Base-by-base conservation (phyloP, 2,329 filamentous ascomycete species). In the Alternaria incomplexa region DNA sequence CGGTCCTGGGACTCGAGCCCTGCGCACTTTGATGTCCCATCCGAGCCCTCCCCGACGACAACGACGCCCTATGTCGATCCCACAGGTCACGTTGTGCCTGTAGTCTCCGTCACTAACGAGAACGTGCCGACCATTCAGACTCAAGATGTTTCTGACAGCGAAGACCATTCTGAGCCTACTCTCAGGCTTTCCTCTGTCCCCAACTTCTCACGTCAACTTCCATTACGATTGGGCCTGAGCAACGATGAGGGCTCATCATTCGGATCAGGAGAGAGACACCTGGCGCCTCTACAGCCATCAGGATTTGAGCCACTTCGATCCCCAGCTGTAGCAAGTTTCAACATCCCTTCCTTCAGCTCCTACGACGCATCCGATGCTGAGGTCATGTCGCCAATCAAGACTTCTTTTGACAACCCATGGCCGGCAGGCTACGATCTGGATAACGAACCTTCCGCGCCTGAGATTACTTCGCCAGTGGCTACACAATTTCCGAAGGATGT, bases 1-100 rank as follows among this genome's bases (percentile, higher is more conserved):
- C 74, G 78, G 26, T 81, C 80, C n/a, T 81, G 80, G 80, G 79
- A 75, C 20, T 77, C 77, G 7, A 76, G 75, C 44, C 77, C 78
- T 44, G 72, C 77, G 7, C 72, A 77, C 46, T 80, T 75, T 28
- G 76, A 77, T 50, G 60, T 77, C 6, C 71, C 74, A 9, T 62
- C 77, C 8, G 73, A 75, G 28, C 65, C 77, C 6, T 70, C 76
- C 3, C 73, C 75, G 8, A 40, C 36, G 36, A 69, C 65, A 9
- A 67, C 70, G 23, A 68, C 69, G 1, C 76, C 78, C 20, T 79
- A 77, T 60, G 77, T 80, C 11, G 79, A 81, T 64, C 73, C 78
- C 2, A 79, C 77, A 51, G 77, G 75, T 12, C 74, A 80, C 46
- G 61, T 79, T 22, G 70, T 81, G 10, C 79, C 79, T 30, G 72